A percentile compares a stretch with the other conserved stretches of the same genome.
phyloP scores from a whole-genome alignment of 202 grass and related monocot genomes.

The Zoysia matrella region DNA sequence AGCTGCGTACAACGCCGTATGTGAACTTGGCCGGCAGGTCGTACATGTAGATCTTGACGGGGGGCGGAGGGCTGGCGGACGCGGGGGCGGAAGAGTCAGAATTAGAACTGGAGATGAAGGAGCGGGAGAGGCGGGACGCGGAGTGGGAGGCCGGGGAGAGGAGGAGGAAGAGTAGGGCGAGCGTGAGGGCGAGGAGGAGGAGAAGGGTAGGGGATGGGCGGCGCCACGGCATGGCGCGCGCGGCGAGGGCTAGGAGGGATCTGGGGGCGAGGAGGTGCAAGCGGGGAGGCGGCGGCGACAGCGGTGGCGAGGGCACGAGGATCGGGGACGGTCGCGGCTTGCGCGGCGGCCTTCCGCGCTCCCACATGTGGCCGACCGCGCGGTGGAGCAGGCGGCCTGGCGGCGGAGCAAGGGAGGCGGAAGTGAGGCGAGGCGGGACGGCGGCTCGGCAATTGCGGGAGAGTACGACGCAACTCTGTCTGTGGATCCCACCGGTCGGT shows the following conservation, averaged over 20 bases:
- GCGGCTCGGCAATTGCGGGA: background rate
- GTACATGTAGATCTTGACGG: conserved; percentile 89
- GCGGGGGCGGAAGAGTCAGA: conserved; percentile 18
- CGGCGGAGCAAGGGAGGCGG: conserved; percentile 12
- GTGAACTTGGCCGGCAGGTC: conserved; percentile 83
- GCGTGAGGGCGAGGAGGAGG: conserved; percentile 45
- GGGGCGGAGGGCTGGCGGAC: background rate
- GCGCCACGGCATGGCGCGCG: conserved; percentile 44
- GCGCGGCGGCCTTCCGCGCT: conserved; percentile 67
- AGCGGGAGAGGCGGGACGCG: conserved; percentile 40
- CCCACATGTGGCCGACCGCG: conserved; percentile 59
- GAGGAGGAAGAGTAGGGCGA: conserved; percentile 63
- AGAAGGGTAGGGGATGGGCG: conserved; percentile 50
- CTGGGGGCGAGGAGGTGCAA: conserved; percentile 34
- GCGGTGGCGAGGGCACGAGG: conserved; percentile 47
- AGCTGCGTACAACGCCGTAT: conserved; percentile 85
- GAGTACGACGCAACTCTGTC: background rate
- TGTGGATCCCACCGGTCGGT: conserved; percentile 18
- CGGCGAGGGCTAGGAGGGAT: conserved; percentile 47
- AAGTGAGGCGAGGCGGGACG: background rate
- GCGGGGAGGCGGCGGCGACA: conserved; percentile 42
- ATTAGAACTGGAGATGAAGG: conserved; percentile 33
- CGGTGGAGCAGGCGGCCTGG: background rate
- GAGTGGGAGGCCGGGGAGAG: conserved; percentile 44
- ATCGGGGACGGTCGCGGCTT: conserved; percentile 51